These are phyloP conservation scores for Crithidia sp. DNA, from an alignment of 208 protist genomes.

Conservation along the genomic window DNA sequence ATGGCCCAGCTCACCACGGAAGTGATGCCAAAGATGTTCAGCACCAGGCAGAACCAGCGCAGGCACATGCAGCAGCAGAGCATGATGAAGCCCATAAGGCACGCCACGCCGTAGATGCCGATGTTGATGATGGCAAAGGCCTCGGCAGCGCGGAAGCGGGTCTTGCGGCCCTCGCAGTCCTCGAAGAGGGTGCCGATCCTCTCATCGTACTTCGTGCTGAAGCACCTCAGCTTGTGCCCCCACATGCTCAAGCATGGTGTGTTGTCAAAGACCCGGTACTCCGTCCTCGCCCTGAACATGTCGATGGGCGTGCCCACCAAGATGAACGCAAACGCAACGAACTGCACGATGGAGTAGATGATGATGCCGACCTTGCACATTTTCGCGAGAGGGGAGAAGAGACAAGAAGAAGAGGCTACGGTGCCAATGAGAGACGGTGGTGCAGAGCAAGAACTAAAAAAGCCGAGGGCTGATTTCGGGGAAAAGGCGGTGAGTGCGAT, in stretches of 20 bases:
- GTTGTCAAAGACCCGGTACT: neutral
- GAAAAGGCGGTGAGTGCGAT: too few species aligned
- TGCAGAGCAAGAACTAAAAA: too few species aligned
- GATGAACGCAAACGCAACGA: slow-evolving; percentile 44
- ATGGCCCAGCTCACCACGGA: slow-evolving; percentile 31
- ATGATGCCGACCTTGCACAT: slow-evolving; percentile 35
- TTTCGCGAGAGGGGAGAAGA: neutral
- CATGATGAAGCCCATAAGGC: slow-evolving; percentile 18
- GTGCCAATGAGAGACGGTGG: too few species aligned
- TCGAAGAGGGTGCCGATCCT: slow-evolving; percentile 14
- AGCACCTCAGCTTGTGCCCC: slow-evolving; percentile 43
- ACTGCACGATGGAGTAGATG: slow-evolving; percentile 46
- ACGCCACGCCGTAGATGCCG: slow-evolving; percentile 7
- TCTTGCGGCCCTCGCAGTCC: slow-evolving; percentile 21
- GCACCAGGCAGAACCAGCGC: slow-evolving; percentile 29
- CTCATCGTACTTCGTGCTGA: slow-evolving; percentile 15
- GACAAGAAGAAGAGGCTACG: neutral
- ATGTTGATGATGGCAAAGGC: slow-evolving; percentile 44
- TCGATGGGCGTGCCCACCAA: slow-evolving; percentile 56
- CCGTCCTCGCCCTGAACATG: slow-evolving; percentile 37
- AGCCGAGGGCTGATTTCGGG: too few species aligned
- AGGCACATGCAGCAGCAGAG: slow-evolving; percentile 45
- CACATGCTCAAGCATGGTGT: slow-evolving; percentile 45
- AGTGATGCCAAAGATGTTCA: slow-evolving; percentile 28
- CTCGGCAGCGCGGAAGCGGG: slow-evolving; percentile 41